Conservation (phyloP, 2,329 filamentous ascomycete species). For the Fusarium nematophilum region DNA sequence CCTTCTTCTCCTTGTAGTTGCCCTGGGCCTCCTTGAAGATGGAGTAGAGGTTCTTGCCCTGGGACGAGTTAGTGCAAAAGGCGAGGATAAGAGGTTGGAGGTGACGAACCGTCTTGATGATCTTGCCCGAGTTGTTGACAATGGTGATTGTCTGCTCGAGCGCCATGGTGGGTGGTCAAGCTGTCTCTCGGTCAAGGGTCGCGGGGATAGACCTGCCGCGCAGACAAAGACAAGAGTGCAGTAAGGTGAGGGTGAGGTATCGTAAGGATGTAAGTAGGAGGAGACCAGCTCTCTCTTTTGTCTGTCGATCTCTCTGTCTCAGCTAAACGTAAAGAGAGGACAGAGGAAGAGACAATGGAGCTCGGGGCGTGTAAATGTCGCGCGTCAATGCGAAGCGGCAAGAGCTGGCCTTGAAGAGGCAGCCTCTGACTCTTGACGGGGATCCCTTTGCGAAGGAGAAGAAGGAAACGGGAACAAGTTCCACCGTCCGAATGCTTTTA, state of each 20-base stretch:
- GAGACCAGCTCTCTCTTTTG: conserved; percentile 42
- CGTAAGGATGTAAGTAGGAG: conserved; percentile 13
- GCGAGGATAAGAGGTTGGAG: neutral
- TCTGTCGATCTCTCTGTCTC: conserved; percentile 17
- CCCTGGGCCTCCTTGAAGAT: conserved; percentile 93
- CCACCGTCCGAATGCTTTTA: conserved; percentile 29
- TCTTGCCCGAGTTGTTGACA: conserved; percentile 90
- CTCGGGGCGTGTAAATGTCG: conserved; percentile 17
- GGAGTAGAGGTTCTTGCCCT: conserved; percentile 90
- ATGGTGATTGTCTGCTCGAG: conserved; percentile 83
- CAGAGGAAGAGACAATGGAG: conserved; percentile 13
- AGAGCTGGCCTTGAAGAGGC: conserved; percentile 11
- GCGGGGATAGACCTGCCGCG: neutral
- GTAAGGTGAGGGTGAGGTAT: conserved; percentile 3
- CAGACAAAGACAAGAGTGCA: conserved; percentile 2
- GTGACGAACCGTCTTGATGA: conserved; percentile 82
- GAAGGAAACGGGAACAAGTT: conserved; percentile 9
- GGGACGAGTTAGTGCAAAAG: conserved; percentile 28
- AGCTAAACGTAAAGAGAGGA: conserved; percentile 16
- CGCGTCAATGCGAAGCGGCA: conserved; percentile 20
- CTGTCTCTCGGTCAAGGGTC: conserved; percentile 9
- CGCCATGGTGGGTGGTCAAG: conserved; percentile 50
- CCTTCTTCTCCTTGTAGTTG: conserved; percentile 89
- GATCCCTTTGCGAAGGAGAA: conserved; percentile 31
- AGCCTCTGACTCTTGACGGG: conserved; percentile 22